Percentiles rank a stretch among this genome's conserved stretches.
Conservation (phyloP, 768 basidiomycete genomes). For the Holtermannia corniformis region DNA sequence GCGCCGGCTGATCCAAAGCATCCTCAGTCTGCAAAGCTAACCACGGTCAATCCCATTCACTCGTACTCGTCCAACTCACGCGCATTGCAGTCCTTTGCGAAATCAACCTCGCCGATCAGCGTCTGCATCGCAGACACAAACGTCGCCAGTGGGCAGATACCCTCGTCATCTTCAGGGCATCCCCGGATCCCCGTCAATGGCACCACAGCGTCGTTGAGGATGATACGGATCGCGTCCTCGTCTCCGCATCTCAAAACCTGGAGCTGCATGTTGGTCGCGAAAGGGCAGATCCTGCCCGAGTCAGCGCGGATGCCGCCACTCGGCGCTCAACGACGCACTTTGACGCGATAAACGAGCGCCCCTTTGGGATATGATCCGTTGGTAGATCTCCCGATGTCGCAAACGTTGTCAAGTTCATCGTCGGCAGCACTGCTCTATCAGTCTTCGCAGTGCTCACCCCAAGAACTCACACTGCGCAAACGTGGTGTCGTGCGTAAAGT, state of each 20-base stretch:
- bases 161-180: constrained; percentile 62
- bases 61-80: neutral
- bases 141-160: constrained; percentile 63
- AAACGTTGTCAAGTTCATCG: constrained; percentile 42
- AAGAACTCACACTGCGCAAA: constrained; percentile 20
- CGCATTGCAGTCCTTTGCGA: constrained; percentile 55
- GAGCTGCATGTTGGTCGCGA: constrained; percentile 63
- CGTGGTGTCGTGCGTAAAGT: constrained; percentile 43
- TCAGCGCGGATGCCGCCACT: neutral
- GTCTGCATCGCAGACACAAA: constrained; percentile 64
- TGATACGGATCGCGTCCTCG: constrained; percentile 52
- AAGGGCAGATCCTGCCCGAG: constrained; percentile 54
- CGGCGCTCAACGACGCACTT: constrained; percentile 45
- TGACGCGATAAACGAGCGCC: constrained; percentile 57
- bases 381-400: constrained; percentile 36
- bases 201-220: constrained; percentile 78
- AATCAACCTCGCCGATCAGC: constrained; percentile 59
- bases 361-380: constrained; percentile 37
- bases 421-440: constrained; percentile 29
- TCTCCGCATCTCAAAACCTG: constrained; percentile 56
- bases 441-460: neutral
- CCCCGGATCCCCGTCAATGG: constrained; percentile 69
- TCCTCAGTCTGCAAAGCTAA: neutral
- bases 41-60: neutral
- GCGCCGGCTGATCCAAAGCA: neutral